Evolutionary conservation across 1,139 yeast species (phyloP).

Genomic region (Yamadazyma dushanensis): DNA sequence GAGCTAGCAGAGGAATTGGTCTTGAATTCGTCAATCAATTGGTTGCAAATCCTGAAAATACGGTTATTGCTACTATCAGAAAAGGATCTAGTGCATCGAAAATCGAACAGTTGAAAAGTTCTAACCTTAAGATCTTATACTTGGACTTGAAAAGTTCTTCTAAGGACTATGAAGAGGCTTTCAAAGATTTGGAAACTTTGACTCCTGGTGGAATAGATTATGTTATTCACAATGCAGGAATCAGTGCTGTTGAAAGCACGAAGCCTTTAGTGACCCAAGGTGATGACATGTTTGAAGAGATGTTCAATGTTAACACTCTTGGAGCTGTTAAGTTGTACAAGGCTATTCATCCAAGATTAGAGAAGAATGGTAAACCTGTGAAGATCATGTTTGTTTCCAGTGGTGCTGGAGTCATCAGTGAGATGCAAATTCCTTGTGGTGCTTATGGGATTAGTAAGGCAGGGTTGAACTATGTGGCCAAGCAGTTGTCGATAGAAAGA

Average conservation of each 20-base stretch:
- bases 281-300: constrained; percentile 1
- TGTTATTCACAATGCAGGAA: constrained; percentile 10
- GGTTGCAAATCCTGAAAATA: constrained; percentile 16
- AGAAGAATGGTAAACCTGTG: constrained; percentile 4
- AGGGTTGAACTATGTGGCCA: constrained; percentile 8
- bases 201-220: constrained; percentile 6
- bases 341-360: constrained; percentile 9
- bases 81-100: constrained; percentile 7
- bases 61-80: constrained; percentile 19
- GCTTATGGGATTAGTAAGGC: constrained; percentile 11
- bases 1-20: constrained; percentile 34
- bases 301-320: constrained; percentile 7
- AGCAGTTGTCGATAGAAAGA: constrained; percentile 39
- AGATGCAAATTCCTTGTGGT: background rate
- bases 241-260: background rate
- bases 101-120: constrained; percentile 4
- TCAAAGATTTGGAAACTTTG: constrained; percentile 8
- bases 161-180: constrained; percentile 6
- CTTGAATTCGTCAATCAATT: constrained; percentile 22
- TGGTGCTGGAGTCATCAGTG: constrained; percentile 16
- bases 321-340: constrained; percentile 11
- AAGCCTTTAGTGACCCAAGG: background rate
- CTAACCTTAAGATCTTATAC: constrained; percentile 6
- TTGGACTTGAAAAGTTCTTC: constrained; percentile 3
- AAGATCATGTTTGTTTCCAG: constrained; percentile 9